A percentile compares a stretch with the other conserved stretches of the same genome.
Conservation (phyloP, 176 grass and related monocot genomes). For the Rhynchospora pubera region DNA sequence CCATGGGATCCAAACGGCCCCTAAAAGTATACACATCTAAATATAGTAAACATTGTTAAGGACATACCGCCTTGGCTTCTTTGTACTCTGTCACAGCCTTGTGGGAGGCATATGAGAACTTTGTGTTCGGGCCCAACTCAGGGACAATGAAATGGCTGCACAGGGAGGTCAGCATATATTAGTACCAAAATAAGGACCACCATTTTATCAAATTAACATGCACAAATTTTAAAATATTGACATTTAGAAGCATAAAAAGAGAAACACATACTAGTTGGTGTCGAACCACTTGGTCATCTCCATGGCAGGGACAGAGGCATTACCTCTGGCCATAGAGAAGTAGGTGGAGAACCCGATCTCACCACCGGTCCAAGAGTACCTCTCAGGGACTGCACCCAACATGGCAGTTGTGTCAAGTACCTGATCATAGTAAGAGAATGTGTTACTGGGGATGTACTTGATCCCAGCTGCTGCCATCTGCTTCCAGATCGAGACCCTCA, state of each 20-base stretch:
- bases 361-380: slow-evolving; percentile 64
- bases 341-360: slow-evolving; percentile 84
- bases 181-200: background rate
- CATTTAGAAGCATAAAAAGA: background rate
- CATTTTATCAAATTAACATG: slow-evolving; percentile 6
- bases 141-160: slow-evolving; percentile 94
- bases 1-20: too few species aligned
- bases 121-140: slow-evolving; percentile 70
- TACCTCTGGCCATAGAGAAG: slow-evolving; percentile 97
- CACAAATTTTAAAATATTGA: background rate
- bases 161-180: slow-evolving; percentile 4
- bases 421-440: slow-evolving; percentile 96
- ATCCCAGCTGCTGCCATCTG: slow-evolving; percentile 82
- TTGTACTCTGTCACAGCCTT: slow-evolving; percentile 95
- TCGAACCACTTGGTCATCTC: slow-evolving; percentile 99
- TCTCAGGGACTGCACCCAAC: slow-evolving; percentile 86
- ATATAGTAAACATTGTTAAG: background rate
- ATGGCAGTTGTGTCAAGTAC: slow-evolving; percentile 88
- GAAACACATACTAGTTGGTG: slow-evolving; percentile 84
- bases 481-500: slow-evolving; percentile 84
- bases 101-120: slow-evolving; percentile 88
- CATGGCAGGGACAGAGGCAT: slow-evolving; percentile 89
- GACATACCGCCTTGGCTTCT: slow-evolving; percentile 86
- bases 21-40: background rate
- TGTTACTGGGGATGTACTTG: slow-evolving; percentile 96